Base-by-base conservation (phyloP, 352 stramenopile genomes). In the Globisporangium abappressorium region DNA sequence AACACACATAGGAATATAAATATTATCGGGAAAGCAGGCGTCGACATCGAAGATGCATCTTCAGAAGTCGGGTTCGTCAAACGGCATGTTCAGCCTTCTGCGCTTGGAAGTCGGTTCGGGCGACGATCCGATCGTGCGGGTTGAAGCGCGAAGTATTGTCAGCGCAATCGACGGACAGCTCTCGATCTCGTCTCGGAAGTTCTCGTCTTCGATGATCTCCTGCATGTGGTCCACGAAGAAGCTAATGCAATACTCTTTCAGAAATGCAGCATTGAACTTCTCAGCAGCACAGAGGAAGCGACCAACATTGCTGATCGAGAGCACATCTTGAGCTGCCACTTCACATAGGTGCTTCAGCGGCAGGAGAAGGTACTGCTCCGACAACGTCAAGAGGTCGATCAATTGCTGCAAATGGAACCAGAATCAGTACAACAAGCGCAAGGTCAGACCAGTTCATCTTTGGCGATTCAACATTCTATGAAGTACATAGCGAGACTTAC, bases 141-240 rank as follows among this genome's bases (percentile, higher is more conserved):
- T 78, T 24, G 84, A 82, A 43, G 84, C 84, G 26, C 85, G 81
- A n/a, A 95, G 67, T 57, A 95, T 87, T 56, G 83, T 89, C 43
- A 95, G 64, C 57, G 88, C 88, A 34, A 95, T 82, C 22, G 82
- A 84, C 14, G 88, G 88, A 38, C 80, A 93, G 41, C 69, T 80
- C 64, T 95, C 86, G 57, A 95, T 85, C 64, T 95, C 88, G 26
- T 93, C 81, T 55, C 84, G 79, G 56, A 94, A 95, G 65, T 77
- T 90, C 47, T 94, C 86, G 38, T 94, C 85, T 53, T 95, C 86
- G 20, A 94, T 81, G 54, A 95, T 84, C 60, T 94, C 84, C 47
- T 78, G 76, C 65, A 87, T 82, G 74, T 94, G 82, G 18, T 87
- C 73, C 54, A 91, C 81, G 66, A 94, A 92, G 65, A 86, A 93